Base-by-base conservation (phyloP, 306 rosid genomes). In the Rosa lucieae region DNA sequence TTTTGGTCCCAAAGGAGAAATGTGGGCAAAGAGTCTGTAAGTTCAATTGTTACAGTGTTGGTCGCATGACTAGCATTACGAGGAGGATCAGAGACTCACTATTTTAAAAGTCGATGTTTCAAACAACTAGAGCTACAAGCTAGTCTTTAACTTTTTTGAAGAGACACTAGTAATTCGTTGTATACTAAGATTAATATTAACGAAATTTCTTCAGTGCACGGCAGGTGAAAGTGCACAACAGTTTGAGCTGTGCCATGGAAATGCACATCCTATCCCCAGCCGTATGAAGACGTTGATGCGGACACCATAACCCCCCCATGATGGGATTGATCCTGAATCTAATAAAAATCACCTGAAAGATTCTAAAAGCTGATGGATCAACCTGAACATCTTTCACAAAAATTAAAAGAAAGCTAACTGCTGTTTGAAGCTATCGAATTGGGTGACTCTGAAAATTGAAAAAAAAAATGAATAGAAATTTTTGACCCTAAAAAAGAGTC, bases 1-100 rank as follows among this genome's bases (percentile, higher is more conserved):
- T 49, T 72, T 17, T 66, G 71, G 71, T 66, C 71, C 70, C 71
- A 35, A 39, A 66, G 11, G 32, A 58, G 23, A 58, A n/a, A 59
- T 21, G 35, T 59, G 66, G 3, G 20, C 66, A 13, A 29, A 26
- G 43, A 21, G 8, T 63, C 68, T 62, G 8, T 11, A 56, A 20
- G 63, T 56, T n/a, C 14, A 58, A n/a, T 32, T 21, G 3, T 4
- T 52, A 17, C 6, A 8, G 6, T 17, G 21, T 52, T 52, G 21
- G 6, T 15, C 0, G n/a, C 20, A 5, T 14, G 21, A 52, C 21
- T 58, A 58, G 32, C 3, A 58, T 7, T n/a, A 58, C 1, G 35
- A 58, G 11, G 5, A 53, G 18, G 18, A 20, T 21, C 1, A 4
- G 6, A 11, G 6, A 0, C 26, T 23, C 66, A 11, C 37, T 2